Conservation (phyloP, 1,284 basidiomycete genomes). For the Fistulinella cinereoalba region DNA sequence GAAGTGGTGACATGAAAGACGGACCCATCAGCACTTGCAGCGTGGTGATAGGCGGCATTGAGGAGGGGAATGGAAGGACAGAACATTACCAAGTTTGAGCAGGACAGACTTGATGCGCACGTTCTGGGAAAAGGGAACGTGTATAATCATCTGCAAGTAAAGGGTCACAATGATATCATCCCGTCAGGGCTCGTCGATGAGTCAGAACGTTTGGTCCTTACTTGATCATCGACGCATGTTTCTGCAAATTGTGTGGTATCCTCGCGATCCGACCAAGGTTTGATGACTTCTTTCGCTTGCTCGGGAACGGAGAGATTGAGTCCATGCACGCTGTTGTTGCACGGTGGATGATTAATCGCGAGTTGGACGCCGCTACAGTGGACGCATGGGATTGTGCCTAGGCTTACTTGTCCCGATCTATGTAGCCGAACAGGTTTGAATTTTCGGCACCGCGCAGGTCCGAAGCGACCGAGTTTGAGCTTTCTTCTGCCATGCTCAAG, state of each 20-base stretch:
- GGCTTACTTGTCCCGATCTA: conserved; percentile 69
- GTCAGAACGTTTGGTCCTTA: conserved; percentile 30
- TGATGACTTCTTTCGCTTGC: conserved; percentile 69
- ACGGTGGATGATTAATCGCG: conserved; percentile 6
- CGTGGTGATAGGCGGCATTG: conserved; percentile 5
- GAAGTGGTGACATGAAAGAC: conserved; percentile 6
- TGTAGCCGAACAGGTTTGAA: conserved; percentile 58
- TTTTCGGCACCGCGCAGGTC: conserved; percentile 42
- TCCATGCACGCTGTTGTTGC: conserved; percentile 63
- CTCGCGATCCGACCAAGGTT: conserved; percentile 77
- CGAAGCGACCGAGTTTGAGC: conserved; percentile 23
- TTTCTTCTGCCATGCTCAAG: conserved; percentile 13
- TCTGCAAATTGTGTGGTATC: conserved; percentile 62
- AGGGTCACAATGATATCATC: conserved; percentile 12
- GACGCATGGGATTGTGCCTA: not conserved
- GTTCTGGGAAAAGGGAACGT: conserved; percentile 75
- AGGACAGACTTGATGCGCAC: conserved; percentile 71
- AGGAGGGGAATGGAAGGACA: conserved; percentile 3
- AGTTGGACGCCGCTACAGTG: not conserved
- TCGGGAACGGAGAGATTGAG: conserved; percentile 75
- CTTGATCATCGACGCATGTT: conserved; percentile 79
- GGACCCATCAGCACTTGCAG: conserved; percentile 8
- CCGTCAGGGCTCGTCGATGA: not conserved
- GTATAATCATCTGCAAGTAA: conserved; percentile 63
- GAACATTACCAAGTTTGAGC: conserved; percentile 61